These are phyloP conservation scores for Macrolepiota fuliginosa DNA, from an alignment of 768 basidiomycete genomes.

Conservation along the genomic window DNA sequence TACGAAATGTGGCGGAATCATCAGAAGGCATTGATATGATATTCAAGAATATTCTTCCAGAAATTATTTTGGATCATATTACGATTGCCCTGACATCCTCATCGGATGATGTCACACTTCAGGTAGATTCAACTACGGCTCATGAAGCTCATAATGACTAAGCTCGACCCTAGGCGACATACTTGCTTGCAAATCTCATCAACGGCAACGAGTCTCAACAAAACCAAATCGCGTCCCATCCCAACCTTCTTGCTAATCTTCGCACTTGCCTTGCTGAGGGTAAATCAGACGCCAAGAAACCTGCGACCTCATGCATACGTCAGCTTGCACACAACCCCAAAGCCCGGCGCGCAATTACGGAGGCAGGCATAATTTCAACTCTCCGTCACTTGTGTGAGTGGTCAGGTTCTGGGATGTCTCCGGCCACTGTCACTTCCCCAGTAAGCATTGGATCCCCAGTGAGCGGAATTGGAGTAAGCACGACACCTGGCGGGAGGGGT, in stretches of 20 bases:
- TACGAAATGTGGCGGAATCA: slow-evolving; percentile 66
- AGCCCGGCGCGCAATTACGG: slow-evolving; percentile 30
- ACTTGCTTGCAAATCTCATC: slow-evolving; percentile 64
- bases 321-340: slow-evolving; percentile 47
- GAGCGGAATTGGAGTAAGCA: slow-evolving; percentile 13
- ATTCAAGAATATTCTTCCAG: slow-evolving; percentile 38
- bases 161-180: slow-evolving; percentile 41
- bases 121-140: slow-evolving; percentile 29
- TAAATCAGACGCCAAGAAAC: slow-evolving; percentile 54
- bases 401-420: slow-evolving; percentile 23
- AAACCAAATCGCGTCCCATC: slow-evolving; percentile 47
- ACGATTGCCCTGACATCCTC: slow-evolving; percentile 46
- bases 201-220: slow-evolving; percentile 56
- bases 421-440: not conserved
- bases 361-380: slow-evolving; percentile 39
- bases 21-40: slow-evolving; percentile 64
- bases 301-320: slow-evolving; percentile 58
- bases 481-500: slow-evolving; percentile 15
- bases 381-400: slow-evolving; percentile 41
- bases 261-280: slow-evolving; percentile 59
- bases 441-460: slow-evolving; percentile 9
- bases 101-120: slow-evolving; percentile 52
- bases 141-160: not conserved
- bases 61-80: slow-evolving; percentile 43
- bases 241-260: slow-evolving; percentile 50